Conservation (phyloP, 1,284 basidiomycete species). For the Thecaphora thlaspeos region DNA sequence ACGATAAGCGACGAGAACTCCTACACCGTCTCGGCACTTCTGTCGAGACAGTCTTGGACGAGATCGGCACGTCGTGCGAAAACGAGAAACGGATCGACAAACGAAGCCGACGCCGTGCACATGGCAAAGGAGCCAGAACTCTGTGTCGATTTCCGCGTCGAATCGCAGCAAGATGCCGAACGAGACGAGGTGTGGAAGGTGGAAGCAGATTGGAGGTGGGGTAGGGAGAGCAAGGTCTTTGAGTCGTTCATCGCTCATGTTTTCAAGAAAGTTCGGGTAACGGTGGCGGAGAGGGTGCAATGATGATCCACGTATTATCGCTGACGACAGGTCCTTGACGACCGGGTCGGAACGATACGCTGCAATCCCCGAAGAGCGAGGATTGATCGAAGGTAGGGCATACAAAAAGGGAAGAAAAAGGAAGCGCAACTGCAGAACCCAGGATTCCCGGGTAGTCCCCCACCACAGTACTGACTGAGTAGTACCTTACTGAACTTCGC, state of each 20-base stretch:
- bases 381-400: too few species aligned
- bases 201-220: constrained; percentile 11
- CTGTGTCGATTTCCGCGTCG: not conserved
- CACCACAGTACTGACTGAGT: constrained; percentile 79
- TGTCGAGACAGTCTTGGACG: not conserved
- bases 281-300: too few species aligned
- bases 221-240: constrained; percentile 14
- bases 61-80: not conserved
- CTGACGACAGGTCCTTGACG: too few species aligned
- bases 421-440: too few species aligned
- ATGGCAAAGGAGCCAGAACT: not conserved
- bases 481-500: constrained; percentile 76
- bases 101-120: not conserved
- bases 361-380: too few species aligned
- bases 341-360: not conserved
- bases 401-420: too few species aligned
- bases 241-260: constrained; percentile 8
- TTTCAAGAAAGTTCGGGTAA: not conserved
- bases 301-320: too few species aligned
- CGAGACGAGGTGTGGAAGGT: not conserved
- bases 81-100: not conserved
- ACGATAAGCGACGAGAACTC: not conserved
- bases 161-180: not conserved
- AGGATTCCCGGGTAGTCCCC: constrained; percentile 66
- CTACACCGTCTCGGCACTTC: not conserved